A percentile compares a stretch with the other conserved stretches of the same genome.
phyloP scores from a whole-genome alignment of 805 yeast genomes.

The Candida takata region DNA sequence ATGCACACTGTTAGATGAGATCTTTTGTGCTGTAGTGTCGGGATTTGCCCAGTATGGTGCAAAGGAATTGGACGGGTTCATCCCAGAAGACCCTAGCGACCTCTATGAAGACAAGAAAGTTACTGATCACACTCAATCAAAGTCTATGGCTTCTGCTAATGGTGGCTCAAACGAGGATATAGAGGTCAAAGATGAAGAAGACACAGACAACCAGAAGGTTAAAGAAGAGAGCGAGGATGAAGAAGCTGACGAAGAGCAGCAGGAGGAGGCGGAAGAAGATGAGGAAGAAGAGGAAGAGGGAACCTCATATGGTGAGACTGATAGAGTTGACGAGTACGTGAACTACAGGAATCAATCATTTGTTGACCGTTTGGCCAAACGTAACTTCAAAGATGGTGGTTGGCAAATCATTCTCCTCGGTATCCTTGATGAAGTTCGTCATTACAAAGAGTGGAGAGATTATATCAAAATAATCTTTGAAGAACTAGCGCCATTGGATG shows the following conservation, averaged over 20 bases:
- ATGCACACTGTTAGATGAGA: conserved; percentile 53
- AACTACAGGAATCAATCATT: conserved; percentile 59
- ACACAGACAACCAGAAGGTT: background rate
- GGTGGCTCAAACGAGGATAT: conserved; percentile 4
- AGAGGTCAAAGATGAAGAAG: conserved; percentile 9
- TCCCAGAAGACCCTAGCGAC: conserved; percentile 19
- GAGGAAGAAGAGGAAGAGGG: conserved; percentile 19
- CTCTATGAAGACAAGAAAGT: conserved; percentile 22
- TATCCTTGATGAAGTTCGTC: conserved; percentile 52
- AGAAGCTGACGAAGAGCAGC: conserved; percentile 10
- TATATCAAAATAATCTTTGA: conserved; percentile 45
- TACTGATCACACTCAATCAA: background rate
- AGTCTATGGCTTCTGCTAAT: background rate
- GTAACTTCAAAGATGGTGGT: conserved; percentile 74
- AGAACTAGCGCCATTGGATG: conserved; percentile 49
- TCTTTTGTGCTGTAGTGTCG: conserved; percentile 59
- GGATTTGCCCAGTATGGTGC: conserved; percentile 42
- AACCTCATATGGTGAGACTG: conserved; percentile 13
- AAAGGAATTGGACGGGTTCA: conserved; percentile 27
- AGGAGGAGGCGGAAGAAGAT: conserved; percentile 15
- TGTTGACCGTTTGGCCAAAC: conserved; percentile 68
- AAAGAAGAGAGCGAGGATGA: conserved; percentile 5
- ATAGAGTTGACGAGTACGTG: conserved; percentile 32
- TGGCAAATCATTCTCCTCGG: conserved; percentile 82
- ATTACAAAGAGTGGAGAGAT: conserved; percentile 45